Percentiles rank a stretch among this genome's conserved stretches.
Conservation (phyloP, 257 asterid genomes). For the Solanum neorickii region DNA sequence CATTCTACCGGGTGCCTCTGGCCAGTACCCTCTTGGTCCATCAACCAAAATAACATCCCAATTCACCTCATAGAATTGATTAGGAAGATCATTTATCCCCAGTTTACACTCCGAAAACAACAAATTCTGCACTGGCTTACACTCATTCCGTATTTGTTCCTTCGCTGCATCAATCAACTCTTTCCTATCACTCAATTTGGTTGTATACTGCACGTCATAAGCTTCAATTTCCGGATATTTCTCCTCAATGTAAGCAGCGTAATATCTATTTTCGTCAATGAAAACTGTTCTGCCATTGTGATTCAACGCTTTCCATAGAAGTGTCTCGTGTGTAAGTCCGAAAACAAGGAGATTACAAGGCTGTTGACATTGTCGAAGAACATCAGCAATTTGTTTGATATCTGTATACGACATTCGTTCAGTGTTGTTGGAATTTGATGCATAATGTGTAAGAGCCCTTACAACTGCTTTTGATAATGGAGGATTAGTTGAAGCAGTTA, state of each 20-base stretch:
- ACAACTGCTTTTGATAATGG: slow-evolving; percentile 14
- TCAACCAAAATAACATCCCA: slow-evolving; percentile 84
- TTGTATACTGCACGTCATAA: slow-evolving; percentile 47
- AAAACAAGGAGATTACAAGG: slow-evolving; percentile 48
- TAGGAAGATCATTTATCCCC: slow-evolving; percentile 74
- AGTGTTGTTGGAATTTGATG: slow-evolving; percentile 38
- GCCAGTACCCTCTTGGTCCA: slow-evolving; percentile 84
- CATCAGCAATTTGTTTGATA: slow-evolving; percentile 43
- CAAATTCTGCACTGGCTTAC: slow-evolving; percentile 83
- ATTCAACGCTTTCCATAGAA: slow-evolving; percentile 47
- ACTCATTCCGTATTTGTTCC: slow-evolving; percentile 47
- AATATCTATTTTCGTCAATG: slow-evolving; percentile 43
- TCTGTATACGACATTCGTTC: slow-evolving; percentile 35
- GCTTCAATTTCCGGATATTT: slow-evolving; percentile 42
- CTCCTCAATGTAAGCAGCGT: slow-evolving; percentile 42
- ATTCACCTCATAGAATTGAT: slow-evolving; percentile 71
- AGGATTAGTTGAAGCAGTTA: slow-evolving; percentile 6
- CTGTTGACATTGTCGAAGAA: slow-evolving; percentile 29
- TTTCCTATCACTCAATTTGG: slow-evolving; percentile 29
- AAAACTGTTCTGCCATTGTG: slow-evolving; percentile 38
- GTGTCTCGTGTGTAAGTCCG: slow-evolving; percentile 43
- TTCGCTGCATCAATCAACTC: slow-evolving; percentile 38
- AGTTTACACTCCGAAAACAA: slow-evolving; percentile 75
- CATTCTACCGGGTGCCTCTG: slow-evolving; percentile 90
- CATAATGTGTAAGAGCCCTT: slow-evolving; percentile 36